Evolutionary conservation across 306 rosid species (phyloP), one percentile per base, ranked within the genome.

Genomic region (Cucurbita argyrosperma): DNA sequence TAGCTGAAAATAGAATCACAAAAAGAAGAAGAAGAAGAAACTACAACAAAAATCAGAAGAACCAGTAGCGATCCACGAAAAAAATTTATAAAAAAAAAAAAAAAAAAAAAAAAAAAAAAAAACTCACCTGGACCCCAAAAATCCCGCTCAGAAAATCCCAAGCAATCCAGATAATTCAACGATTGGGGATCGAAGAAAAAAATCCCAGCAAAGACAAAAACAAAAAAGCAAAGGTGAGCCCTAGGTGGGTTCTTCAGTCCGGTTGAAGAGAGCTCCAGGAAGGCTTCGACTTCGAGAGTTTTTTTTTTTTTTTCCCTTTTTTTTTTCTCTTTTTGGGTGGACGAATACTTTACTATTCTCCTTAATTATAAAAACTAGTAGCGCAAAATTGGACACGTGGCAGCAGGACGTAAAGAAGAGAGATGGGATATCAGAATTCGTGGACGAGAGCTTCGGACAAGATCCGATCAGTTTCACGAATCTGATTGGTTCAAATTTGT

Each of bases 401-500:
- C 82, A 68, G 6, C 12, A 7, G 62, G 76, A 70, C 18, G 8
- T 12, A 47, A 14, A 68, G 74, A 14, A 30, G 47, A 38, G 75
- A 7, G 50, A 66, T 4, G 49, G 51, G 84, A 83, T 76, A 79
- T 87, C 78, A 85, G 82, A 88, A 84, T 75, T 90, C 91, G 93
- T 90, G 96, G 96, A 84, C 73, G 83, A 72, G 84, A 88, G 88
- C 18, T 40, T 76, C 72, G 80, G 86, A 75, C 10, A 10, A 86
- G 88, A 90, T 86, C 91, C 93, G 91, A 90, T 90, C 96, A 82
- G 83, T 90, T 83, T 83, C 91, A 60, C 51, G 3, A 1, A 15
- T 23, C 3, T 74, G 23, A 85, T 90, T 90, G 88, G 93, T 75
- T 84, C 74, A 76, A 63, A 69, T 64, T 51, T 1, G 10, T n/a